phyloP scores from a whole-genome alignment of 345 rosid genomes.

The Conringia planisiliqua region DNA sequence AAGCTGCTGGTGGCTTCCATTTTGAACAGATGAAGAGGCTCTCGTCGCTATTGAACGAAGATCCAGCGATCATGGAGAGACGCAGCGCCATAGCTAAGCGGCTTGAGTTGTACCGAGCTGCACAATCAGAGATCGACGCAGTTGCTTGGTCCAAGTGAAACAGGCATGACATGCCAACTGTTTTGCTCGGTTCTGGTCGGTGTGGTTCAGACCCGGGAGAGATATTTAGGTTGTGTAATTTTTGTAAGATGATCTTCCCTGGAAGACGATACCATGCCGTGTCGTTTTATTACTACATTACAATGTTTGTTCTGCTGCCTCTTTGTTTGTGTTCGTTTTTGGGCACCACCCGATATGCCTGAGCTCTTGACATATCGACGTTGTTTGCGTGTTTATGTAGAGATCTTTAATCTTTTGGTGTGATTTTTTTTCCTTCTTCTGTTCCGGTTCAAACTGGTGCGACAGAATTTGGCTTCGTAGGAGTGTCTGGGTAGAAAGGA shows the following conservation, averaged over 20 bases:
- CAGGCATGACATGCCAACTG: background rate
- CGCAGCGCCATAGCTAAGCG: constrained; percentile 78
- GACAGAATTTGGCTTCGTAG: background rate
- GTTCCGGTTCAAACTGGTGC: background rate
- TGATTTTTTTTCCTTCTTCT: background rate
- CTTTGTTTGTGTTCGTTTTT: constrained; percentile 1
- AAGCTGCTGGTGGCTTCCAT: background rate
- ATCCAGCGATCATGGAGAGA: constrained; percentile 97
- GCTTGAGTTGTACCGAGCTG: constrained; percentile 85
- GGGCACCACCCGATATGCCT: background rate
- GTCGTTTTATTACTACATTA: constrained; percentile 3
- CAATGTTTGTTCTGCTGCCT: constrained; percentile 8
- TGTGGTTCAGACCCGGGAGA: constrained; percentile 1
- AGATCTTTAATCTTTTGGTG: background rate
- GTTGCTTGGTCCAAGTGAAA: constrained; percentile 94
- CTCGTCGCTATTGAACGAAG: constrained; percentile 84
- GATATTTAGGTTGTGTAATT: constrained; percentile 1
- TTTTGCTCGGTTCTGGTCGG: constrained; percentile 9
- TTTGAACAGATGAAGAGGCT: constrained; percentile 68
- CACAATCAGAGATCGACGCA: constrained; percentile 84
- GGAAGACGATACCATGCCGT: background rate
- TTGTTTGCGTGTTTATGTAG: constrained; percentile 7
- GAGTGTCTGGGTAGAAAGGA: background rate
- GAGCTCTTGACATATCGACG: background rate
- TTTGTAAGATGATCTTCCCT: background rate